Evolutionary conservation across 306 rosid species (phyloP), one percentile per base, ranked within the genome.

Genomic region (Spatholobus suberectus): DNA sequence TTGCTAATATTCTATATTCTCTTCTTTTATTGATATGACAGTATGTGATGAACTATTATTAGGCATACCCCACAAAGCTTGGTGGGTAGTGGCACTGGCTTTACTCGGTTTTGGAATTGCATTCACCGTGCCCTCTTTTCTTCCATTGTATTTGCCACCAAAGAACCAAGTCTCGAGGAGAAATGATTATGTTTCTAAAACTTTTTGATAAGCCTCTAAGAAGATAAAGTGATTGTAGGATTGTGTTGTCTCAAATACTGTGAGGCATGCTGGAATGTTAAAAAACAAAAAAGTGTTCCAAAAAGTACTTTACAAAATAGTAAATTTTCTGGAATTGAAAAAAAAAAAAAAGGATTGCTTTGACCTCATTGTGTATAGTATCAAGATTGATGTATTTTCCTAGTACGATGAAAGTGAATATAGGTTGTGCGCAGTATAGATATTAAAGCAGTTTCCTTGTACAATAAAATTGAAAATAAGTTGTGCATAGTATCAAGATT

Each of bases 1-100:
- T 5, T 40, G 80, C 76, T 76, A 41, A 49, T 70, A 20, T 46
- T 24, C 17, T 18, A 10, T 21, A 29, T n/a, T n/a, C 32, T 61
- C 1, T 40, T 73, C 26, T 23, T 73, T 5, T 79, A 21, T 80
- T 54, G 69, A 43, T 83, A 17, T 41, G 29, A 63, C 94, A 93
- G 97, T 93, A 27, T 95, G 94, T 66, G 95, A 93, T 80, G 97
- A 90, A 82, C 92, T 95, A 43, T 66, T 91, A 47, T 43, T 93
- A 71, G 97, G 98, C 80, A 85, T 95, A 83, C 97, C 98, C 63
- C 81, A 88, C 77, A 84, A 88, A 85, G 96, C 89, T 82, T 95
- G 98, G 98, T 88, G 97, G 90, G 92, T 91, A 27, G 93, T 76
- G 67, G 78, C 81, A 29, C 83, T 93, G 87, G 98, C 84, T 24